Percentiles rank a stretch among this genome's conserved stretches.
phyloP scores from a whole-genome alignment of 768 basidiomycete genomes.

The Termitomyces heimii region DNA sequence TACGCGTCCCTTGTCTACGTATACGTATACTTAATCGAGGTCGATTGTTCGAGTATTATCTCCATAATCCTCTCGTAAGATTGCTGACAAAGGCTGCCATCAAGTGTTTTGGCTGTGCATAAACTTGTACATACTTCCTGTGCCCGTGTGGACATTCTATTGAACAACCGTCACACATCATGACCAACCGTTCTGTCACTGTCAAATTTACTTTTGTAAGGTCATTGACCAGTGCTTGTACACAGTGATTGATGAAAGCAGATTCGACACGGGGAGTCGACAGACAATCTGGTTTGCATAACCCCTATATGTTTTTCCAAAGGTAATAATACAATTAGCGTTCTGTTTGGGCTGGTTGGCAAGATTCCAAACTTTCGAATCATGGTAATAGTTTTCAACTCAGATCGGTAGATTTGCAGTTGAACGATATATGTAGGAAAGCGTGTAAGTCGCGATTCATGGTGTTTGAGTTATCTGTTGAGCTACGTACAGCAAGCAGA shows the following conservation, averaged over 20 bases:
- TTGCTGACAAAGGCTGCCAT: neutral
- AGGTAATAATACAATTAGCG: slow-evolving; percentile 11
- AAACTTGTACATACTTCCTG: no score
- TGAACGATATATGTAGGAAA: slow-evolving; percentile 35
- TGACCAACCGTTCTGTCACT: slow-evolving; percentile 4
- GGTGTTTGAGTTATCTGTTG: neutral
- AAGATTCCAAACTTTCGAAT: slow-evolving; percentile 66
- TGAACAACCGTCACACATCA: neutral
- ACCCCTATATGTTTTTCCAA: neutral
- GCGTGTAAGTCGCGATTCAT: slow-evolving; percentile 30
- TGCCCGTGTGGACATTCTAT: no score
- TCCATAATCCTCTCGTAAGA: no score
- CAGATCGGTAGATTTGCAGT: neutral
- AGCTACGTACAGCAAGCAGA: slow-evolving; percentile 46
- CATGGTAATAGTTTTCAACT: slow-evolving; percentile 44
- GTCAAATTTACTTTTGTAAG: slow-evolving; percentile 39
- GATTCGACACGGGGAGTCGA: slow-evolving; percentile 76
- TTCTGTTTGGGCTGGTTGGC: slow-evolving; percentile 69
- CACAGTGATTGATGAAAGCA: slow-evolving; percentile 17
- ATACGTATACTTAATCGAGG: neutral
- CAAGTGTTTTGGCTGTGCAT: neutral
- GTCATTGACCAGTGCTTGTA: neutral
- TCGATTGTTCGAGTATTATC: slow-evolving; percentile 3
- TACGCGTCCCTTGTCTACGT: slow-evolving; percentile 7
- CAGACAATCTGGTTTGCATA: slow-evolving; percentile 59